These are phyloP conservation scores for Phytophthora multivora DNA, from an alignment of 352 stramenopile species.

Conservation along the genomic window DNA sequence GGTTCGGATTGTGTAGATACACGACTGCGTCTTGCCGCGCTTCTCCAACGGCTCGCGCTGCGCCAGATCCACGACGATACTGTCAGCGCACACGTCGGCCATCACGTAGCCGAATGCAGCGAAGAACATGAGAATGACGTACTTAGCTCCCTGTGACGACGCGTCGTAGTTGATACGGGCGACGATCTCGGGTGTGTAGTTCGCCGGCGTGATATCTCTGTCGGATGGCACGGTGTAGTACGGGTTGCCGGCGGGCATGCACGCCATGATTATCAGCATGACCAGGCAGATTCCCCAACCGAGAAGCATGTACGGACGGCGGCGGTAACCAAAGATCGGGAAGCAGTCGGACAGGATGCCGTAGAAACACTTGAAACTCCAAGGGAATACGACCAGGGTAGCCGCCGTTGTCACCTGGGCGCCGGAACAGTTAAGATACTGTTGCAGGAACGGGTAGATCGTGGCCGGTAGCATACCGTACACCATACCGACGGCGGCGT, in stretches of 20 bases:
- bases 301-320: slow-evolving; percentile 61
- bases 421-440: slow-evolving; percentile 39
- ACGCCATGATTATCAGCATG: slow-evolving; percentile 57
- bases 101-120: slow-evolving; percentile 41
- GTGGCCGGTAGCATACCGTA: slow-evolving; percentile 50
- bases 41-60: slow-evolving; percentile 60
- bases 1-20: slow-evolving; percentile 55
- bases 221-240: slow-evolving; percentile 54
- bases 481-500: slow-evolving; percentile 53
- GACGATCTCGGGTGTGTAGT: slow-evolving; percentile 36
- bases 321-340: slow-evolving; percentile 50
- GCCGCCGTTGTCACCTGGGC: slow-evolving; percentile 26
- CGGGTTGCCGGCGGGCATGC: slow-evolving; percentile 42
- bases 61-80: slow-evolving; percentile 58
- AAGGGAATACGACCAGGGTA: slow-evolving; percentile 34
- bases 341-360: slow-evolving; percentile 33
- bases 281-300: slow-evolving; percentile 53
- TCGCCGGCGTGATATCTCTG: slow-evolving; percentile 21
- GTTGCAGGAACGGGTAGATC: slow-evolving; percentile 38
- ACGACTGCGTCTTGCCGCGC: slow-evolving; percentile 57
- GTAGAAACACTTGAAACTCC: slow-evolving; percentile 40
- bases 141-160: slow-evolving; percentile 41
- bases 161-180: slow-evolving; percentile 44
- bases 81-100: slow-evolving; percentile 50
- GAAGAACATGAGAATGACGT: slow-evolving; percentile 63